Evolutionary conservation across 345 rosid genomes (phyloP).

Genomic region (Citrus reticulata): DNA sequence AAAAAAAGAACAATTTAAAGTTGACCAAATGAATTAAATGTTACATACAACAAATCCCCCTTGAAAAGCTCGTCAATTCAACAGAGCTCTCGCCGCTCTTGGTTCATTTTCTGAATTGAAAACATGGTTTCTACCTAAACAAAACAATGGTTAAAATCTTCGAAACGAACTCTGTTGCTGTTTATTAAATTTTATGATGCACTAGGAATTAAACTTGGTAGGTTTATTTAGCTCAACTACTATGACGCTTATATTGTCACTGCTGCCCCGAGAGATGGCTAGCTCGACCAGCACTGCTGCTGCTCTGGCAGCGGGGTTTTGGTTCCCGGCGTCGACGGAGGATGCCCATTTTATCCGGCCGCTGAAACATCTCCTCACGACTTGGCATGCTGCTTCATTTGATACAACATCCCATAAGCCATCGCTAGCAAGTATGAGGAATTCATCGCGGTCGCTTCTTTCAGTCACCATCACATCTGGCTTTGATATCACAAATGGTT

Average conservation of each 20-base stretch:
- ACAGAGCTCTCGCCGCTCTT: neutral
- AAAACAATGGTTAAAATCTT: neutral
- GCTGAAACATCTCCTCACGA: conserved; percentile 51
- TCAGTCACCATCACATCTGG: conserved; percentile 48
- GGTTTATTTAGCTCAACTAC: conserved; percentile 47
- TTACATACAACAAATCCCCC: neutral
- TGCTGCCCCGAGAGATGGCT: conserved; percentile 54
- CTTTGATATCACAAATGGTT: conserved; percentile 49
- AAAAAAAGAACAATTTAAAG: too few relatives aligned
- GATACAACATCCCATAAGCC: conserved; percentile 80
- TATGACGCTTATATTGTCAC: conserved; percentile 53
- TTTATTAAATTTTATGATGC: too few relatives aligned
- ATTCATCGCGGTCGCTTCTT: conserved; percentile 47
- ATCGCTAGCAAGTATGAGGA: conserved; percentile 69
- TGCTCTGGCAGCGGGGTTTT: conserved; percentile 36
- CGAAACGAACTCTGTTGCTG: neutral
- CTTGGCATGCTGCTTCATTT: conserved; percentile 57
- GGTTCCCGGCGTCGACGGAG: neutral
- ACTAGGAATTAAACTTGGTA: neutral
- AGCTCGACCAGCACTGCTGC: conserved; percentile 49
- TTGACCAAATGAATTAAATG: neutral
- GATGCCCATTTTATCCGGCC: conserved; percentile 31
- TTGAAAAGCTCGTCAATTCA: neutral
- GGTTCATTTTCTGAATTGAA: neutral
- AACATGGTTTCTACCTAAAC: neutral